Evolutionary conservation across 768 basidiomycete genomes (phyloP), one percentile per base, ranked within the genome.

Genomic region (Leccinellum albellum): DNA sequence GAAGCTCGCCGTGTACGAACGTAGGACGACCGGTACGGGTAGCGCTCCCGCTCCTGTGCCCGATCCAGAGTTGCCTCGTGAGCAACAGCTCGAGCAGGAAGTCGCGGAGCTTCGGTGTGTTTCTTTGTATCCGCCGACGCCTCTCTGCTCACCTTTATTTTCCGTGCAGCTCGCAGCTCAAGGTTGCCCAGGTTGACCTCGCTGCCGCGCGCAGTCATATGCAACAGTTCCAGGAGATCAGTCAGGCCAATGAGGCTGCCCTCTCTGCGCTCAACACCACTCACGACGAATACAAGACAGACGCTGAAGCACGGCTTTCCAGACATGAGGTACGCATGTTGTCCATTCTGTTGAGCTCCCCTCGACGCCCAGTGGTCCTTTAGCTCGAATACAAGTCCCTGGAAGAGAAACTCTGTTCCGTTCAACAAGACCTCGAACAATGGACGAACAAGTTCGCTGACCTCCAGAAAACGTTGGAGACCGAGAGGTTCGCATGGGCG

Each of bases 1-100:
- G 77, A 94, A 94, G 71, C 80, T 94, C 26, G 78, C 91, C 2
- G 89, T 94, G 2, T 95, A 92, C 63, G 92, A 94, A 66, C 83
- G 90, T 35, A 78, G 89, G 50, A 69, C 78, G 7, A 65, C 73
- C 4, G 64, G 70, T 3, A 46, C 67, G 6, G 59, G 62, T 37
- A 73, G 61, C 46, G 73, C 75, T 21, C 53, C 72, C 12, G 61
- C 73, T 53, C 70, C 75, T 45, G 64, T 61, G 15, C 66, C 68
- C 24, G 77, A 82, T 59, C 74, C 79, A 53, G 79, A 80, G 60
- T 57, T 85, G 59, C 79, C 78, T 59, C 80, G 79, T 10, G 93
- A 94, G 67, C 87, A 91, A 64, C 89, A 91, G 64, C 79, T 94
- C 9, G 86, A 93, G 70, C 77, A 83, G 15, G 90, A 94, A 66